A percentile compares a stretch with the other conserved stretches of the same genome.
These are phyloP conservation scores for Penicillium chermesinum DNA, from an alignment of 495 filamentous ascomycete genomes.

Conservation along the genomic window DNA sequence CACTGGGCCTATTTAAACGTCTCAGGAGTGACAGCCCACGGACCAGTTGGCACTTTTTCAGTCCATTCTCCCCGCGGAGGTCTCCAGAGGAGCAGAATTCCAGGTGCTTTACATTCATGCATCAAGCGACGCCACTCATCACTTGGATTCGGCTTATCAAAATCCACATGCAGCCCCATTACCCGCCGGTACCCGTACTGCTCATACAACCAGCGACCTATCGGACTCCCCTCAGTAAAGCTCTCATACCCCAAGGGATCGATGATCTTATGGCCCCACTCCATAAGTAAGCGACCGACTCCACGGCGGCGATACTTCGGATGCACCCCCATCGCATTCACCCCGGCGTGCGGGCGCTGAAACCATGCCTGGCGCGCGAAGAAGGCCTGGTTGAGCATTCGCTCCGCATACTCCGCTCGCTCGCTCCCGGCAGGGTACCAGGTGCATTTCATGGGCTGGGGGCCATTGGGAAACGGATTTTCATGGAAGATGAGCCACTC, in stretches of 20 bases:
- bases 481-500: conserved; percentile 28
- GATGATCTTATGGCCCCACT: conserved; percentile 31
- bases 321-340: conserved; percentile 29
- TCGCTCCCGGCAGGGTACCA: conserved; percentile 13
- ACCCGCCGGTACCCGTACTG: conserved; percentile 24
- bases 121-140: conserved; percentile 25
- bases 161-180: conserved; percentile 16
- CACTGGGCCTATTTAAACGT: background rate
- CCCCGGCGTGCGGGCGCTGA: conserved; percentile 19
- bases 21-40: conserved; percentile 4
- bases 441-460: conserved; percentile 8
- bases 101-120: conserved; percentile 21
- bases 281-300: conserved; percentile 28
- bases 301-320: conserved; percentile 31
- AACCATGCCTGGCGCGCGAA: conserved; percentile 13
- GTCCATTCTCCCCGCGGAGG: conserved; percentile 27
- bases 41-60: conserved; percentile 13
- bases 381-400: conserved; percentile 6
- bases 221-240: conserved; percentile 28
- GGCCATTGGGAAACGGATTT: conserved; percentile 14
- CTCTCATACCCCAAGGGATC: conserved; percentile 32
- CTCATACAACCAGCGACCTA: conserved; percentile 35
- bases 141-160: conserved; percentile 21
- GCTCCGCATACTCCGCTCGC: conserved; percentile 6
- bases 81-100: conserved; percentile 27